Conservation (phyloP, 108 stramenopile genomes). For the Pseudonitzschia pungens region DNA sequence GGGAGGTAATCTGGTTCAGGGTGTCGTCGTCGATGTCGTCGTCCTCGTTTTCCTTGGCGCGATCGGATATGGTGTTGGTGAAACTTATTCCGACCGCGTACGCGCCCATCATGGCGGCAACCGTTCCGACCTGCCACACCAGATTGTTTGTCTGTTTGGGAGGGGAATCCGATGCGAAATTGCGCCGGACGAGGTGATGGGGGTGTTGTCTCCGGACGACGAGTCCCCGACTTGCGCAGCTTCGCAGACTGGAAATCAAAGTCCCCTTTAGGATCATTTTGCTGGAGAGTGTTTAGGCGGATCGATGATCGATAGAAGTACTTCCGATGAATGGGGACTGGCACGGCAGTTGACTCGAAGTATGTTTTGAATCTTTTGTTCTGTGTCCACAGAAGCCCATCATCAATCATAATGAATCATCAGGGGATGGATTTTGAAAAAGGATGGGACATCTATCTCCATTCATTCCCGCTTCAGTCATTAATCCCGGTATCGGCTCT, state of each 20-base stretch:
- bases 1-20: constrained; percentile 45
- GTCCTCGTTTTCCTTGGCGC: constrained; percentile 20
- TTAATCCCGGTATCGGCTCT: no score
- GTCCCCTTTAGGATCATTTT: constrained; percentile 4
- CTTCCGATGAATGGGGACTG: no score
- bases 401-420: no score
- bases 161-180: constrained; percentile 1
- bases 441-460: no score
- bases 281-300: neutral
- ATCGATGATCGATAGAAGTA: no score
- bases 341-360: no score
- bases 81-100: constrained; percentile 27
- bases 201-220: constrained; percentile 3
- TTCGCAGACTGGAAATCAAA: neutral
- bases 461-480: no score
- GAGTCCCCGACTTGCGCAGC: neutral
- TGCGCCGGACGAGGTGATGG: neutral
- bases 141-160: constrained; percentile 17
- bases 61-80: constrained; percentile 10
- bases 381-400: no score
- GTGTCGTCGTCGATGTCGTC: constrained; percentile 12
- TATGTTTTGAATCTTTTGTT: no score
- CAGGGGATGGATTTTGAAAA: no score
- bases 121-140: constrained; percentile 40
- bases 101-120: constrained; percentile 27